Conservation (phyloP, 2,329 filamentous ascomycete genomes). For the Microcera coccophila region DNA sequence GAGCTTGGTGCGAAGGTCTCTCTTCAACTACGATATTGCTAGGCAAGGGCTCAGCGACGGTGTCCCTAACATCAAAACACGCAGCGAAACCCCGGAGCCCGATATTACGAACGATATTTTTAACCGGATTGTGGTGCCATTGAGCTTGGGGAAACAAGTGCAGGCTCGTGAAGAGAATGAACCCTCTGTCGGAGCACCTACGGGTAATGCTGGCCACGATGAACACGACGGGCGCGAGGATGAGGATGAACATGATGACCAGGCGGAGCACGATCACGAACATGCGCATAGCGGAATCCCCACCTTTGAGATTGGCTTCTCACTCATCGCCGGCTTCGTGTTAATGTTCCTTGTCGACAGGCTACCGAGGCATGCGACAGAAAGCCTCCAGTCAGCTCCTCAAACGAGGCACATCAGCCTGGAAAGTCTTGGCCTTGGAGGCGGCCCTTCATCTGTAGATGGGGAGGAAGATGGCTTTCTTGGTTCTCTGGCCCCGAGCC, state of each 20-base stretch:
- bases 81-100: constrained; percentile 1
- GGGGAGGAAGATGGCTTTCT: constrained; percentile 57
- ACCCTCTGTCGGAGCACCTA: not conserved
- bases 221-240: not conserved
- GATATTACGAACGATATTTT: constrained; percentile 14
- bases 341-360: constrained; percentile 96
- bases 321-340: constrained; percentile 82
- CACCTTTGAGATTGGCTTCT: constrained; percentile 77
- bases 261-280: constrained; percentile 32
- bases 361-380: constrained; percentile 67
- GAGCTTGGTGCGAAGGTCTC: constrained; percentile 31
- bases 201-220: not conserved
- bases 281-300: constrained; percentile 46
- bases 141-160: not conserved
- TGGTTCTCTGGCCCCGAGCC: constrained; percentile 54
- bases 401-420: constrained; percentile 82
- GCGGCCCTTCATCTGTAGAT: constrained; percentile 47
- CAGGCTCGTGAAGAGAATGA: not conserved
- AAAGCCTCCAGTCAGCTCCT: constrained; percentile 60
- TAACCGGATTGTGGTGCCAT: constrained; percentile 13
- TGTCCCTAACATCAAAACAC: constrained; percentile 16
- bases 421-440: constrained; percentile 74
- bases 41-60: constrained; percentile 24
- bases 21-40: constrained; percentile 27
- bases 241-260: constrained; percentile 8